Base-by-base conservation (phyloP, 129 eudicot species). In the Flaveria trinervia region DNA sequence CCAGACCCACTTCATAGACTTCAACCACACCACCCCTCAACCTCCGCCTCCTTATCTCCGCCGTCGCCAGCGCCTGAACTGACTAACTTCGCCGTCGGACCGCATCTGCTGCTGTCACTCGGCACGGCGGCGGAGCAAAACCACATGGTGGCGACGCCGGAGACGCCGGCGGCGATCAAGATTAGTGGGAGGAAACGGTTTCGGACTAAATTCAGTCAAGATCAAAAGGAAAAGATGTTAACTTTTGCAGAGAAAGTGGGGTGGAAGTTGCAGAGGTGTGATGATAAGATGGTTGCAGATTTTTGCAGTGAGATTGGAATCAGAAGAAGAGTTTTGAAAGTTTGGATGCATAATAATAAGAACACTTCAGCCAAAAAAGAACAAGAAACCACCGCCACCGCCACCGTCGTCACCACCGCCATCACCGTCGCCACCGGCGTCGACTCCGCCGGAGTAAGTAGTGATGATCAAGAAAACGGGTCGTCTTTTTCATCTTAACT, bases 291-390 rank as follows among this genome's bases (percentile, higher is more conserved):
- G 77, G 87, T 92, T 68, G 70, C 68, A 6, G 86, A 83, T 8
- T 86, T 92, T 56, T 92, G 98, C 85, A 79, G 49, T 33, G 90
- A 86, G 36, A 76, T 89, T 10, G 98, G 98, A 14, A 85, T 92
- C 22, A 51, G 84, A 13, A 86, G 79, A 83, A 82, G 89, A 7
- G 87, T 92, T 15, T 85, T 92, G 30, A 92, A 88, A 68, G 98
- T 92, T 25, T 92, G 98, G 98, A 88, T 92, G 93, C 98, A 92
- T 73, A 92, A 92, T 28, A 89, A 92, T 76, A 92, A 92, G 60
- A 88, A 85, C 83, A 89, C 88, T 43, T 74, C 72, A 17, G 86
- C 68, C 11, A 91, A 77, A 62, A 81, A 52, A 72, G 80, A 76
- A 25, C 82, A 22, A 20, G 67, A 33, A 56, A 51, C 59, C 71